These are phyloP conservation scores for Protea cynaroides DNA, from an alignment of 164 flowering plant genomes.

Conservation along the genomic window DNA sequence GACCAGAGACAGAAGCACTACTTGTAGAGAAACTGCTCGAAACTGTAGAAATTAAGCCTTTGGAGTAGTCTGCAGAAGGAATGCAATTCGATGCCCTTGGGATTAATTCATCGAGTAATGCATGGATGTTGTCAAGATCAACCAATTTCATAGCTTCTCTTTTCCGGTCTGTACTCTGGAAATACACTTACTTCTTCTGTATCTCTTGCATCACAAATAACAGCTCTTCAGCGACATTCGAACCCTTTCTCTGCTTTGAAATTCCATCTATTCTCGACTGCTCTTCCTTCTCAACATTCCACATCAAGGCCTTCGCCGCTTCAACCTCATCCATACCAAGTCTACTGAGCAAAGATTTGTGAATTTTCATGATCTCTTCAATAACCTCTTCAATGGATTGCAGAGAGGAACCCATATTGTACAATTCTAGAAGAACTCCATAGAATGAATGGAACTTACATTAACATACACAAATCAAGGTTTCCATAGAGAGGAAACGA, in stretches of 20 bases:
- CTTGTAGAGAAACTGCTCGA: conserved; percentile 7
- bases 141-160: conserved; percentile 38
- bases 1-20: conserved; percentile 6
- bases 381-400: conserved; percentile 36
- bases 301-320: conserved; percentile 49
- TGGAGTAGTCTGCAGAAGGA: conserved; percentile 18
- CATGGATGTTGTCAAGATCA: conserved; percentile 36
- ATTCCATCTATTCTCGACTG: conserved; percentile 43
- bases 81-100: conserved; percentile 54
- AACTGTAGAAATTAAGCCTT: conserved; percentile 9
- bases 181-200: conserved; percentile 27
- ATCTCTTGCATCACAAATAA: conserved; percentile 39
- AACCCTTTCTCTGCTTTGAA: conserved; percentile 23
- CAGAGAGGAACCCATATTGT: conserved; percentile 18
- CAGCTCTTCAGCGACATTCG: conserved; percentile 36
- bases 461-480: neutral
- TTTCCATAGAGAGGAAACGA: no score
- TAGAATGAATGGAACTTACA: neutral
- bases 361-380: conserved; percentile 60
- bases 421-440: neutral
- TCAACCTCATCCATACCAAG: conserved; percentile 61
- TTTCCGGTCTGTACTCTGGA: conserved; percentile 37
- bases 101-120: conserved; percentile 37
- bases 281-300: conserved; percentile 61
- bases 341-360: conserved; percentile 58